Percentiles rank a stretch among this genome's conserved stretches.
Conservation (phyloP, 306 rosid species). For the Vigna unguiculata region DNA sequence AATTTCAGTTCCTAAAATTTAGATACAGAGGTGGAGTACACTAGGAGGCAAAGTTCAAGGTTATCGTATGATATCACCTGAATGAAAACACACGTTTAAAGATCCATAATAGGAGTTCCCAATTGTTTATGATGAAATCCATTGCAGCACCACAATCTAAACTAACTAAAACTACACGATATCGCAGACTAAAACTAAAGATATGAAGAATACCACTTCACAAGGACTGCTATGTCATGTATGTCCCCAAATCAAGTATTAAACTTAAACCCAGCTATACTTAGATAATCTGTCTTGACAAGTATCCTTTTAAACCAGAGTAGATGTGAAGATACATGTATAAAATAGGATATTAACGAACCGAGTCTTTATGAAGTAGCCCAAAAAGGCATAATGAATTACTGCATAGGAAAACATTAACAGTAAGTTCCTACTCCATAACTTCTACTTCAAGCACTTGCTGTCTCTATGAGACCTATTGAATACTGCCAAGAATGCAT, state of each 20-base stretch:
- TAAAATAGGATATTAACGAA: conserved; percentile 18
- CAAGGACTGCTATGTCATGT: not conserved
- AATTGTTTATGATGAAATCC: conserved; percentile 3
- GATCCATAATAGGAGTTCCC: not conserved
- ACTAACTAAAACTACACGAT: not conserved
- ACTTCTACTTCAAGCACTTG: not conserved
- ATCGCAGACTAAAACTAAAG: conserved; percentile 18
- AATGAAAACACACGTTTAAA: not conserved
- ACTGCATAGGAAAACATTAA: not conserved
- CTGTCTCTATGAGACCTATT: conserved; percentile 9
- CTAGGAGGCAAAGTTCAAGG: conserved; percentile 6
- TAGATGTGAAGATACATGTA: not conserved
- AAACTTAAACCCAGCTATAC: not conserved
- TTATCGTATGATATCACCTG: not conserved
- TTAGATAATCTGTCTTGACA: not conserved
- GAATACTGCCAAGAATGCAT: conserved; percentile 24
- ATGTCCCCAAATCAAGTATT: conserved; percentile 10
- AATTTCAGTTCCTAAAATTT: conserved; percentile 4
- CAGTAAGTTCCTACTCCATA: conserved; percentile 10
- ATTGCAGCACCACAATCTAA: conserved; percentile 16
- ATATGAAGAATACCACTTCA: conserved; percentile 20
- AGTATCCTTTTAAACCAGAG: conserved; percentile 24
- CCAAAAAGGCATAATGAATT: not conserved
- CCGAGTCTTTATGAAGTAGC: conserved; percentile 5
- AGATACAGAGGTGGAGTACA: not conserved